A percentile compares a stretch with the other conserved stretches of the same genome.
These are phyloP conservation scores for Lasiodiplodia hormozganensis DNA, from an alignment of 2,329 filamentous ascomycete species.

Conservation along the genomic window DNA sequence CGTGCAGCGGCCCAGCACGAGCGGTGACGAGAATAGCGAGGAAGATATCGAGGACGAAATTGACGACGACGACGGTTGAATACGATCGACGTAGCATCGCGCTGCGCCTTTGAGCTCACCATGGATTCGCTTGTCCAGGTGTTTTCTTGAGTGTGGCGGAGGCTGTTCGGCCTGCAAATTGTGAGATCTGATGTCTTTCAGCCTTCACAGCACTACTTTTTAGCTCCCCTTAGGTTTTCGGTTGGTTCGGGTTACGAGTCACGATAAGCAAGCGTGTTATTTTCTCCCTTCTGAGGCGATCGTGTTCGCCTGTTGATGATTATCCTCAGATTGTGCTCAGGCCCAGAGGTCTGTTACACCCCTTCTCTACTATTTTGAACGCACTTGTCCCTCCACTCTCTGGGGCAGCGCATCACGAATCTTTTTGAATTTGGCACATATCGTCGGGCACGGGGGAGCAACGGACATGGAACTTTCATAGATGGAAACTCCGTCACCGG, in stretches of 20 bases:
- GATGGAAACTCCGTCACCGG: slow-evolving; percentile 30
- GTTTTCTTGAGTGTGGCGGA: slow-evolving; percentile 3
- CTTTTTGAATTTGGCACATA: slow-evolving; percentile 25
- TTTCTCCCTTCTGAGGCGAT: slow-evolving; percentile 22
- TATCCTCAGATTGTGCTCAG: slow-evolving; percentile 23
- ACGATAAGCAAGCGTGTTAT: slow-evolving; percentile 30
- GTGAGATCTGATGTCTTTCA: slow-evolving; percentile 2
- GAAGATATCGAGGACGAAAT: slow-evolving; percentile 45
- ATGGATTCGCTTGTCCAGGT: neutral
- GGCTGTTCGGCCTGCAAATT: slow-evolving; percentile 1
- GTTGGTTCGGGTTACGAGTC: slow-evolving; percentile 29
- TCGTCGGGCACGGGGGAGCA: slow-evolving; percentile 27
- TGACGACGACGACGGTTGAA: slow-evolving; percentile 29
- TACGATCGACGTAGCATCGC: neutral
- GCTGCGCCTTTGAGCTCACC: slow-evolving; percentile 4
- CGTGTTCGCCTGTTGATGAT: slow-evolving; percentile 25
- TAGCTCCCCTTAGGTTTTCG: slow-evolving; percentile 15
- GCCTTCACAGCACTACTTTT: slow-evolving; percentile 7
- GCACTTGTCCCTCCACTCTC: slow-evolving; percentile 16
- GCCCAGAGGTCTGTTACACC: neutral
- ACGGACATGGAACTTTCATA: slow-evolving; percentile 28
- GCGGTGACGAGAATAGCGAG: slow-evolving; percentile 60
- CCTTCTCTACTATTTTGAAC: neutral
- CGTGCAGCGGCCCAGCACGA: slow-evolving; percentile 51
- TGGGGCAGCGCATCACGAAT: slow-evolving; percentile 24